phyloP scores from a whole-genome alignment of 75 land plant genomes.

The Cupressus sempervirens region DNA sequence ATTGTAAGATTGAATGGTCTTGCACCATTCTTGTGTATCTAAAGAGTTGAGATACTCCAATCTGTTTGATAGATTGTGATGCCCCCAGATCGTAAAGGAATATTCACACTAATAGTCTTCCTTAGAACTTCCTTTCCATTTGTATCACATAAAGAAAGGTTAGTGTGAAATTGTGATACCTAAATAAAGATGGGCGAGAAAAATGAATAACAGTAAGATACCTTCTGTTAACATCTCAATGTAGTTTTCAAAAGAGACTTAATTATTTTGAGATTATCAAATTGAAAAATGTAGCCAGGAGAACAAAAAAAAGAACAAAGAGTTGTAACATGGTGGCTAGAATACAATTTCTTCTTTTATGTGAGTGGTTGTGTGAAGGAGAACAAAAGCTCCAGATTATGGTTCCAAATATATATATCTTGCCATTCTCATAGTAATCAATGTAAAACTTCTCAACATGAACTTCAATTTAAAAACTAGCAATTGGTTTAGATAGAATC shows the following conservation, averaged over 20 bases:
- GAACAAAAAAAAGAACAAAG: background rate
- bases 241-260: background rate
- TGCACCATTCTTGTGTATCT: no score
- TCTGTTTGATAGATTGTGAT: no score
- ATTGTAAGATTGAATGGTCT: no score
- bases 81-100: conserved; percentile 79
- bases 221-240: background rate
- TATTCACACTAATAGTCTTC: conserved; percentile 90
- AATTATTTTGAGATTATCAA: background rate
- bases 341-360: background rate
- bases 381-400: no score
- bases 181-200: conserved; percentile 16
- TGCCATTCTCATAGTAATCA: no score
- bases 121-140: conserved; percentile 57
- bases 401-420: no score
- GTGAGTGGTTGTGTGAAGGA: no score
- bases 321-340: background rate
- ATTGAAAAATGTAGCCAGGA: background rate
- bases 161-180: conserved; percentile 85
- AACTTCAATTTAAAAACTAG: no score
- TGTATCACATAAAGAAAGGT: conserved; percentile 58
- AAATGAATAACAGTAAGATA: background rate
- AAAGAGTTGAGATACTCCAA: no score
- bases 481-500: no score
- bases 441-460: no score